These are phyloP conservation scores for Letharia columbiana DNA, from an alignment of 495 filamentous ascomycete genomes.

Conservation along the genomic window DNA sequence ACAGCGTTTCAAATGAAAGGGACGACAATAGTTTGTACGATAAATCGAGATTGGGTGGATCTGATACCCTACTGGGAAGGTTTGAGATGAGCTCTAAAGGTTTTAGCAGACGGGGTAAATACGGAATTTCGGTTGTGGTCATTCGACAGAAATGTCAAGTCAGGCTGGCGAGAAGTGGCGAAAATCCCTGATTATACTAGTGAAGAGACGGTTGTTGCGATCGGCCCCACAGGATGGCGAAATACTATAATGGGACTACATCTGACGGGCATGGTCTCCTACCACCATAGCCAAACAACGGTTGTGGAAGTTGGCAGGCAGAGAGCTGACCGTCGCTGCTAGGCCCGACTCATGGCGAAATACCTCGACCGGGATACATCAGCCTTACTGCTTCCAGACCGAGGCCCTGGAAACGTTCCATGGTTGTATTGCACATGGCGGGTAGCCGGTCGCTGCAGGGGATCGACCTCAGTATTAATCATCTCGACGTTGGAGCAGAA, in stretches of 20 bases:
- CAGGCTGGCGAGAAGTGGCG: neutral
- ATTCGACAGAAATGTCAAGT: neutral
- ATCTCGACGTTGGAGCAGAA: neutral
- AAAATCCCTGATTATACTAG: neutral
- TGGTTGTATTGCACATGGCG: neutral
- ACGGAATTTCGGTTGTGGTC: constrained; percentile 1
- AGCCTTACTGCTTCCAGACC: neutral
- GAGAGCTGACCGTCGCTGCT: neutral
- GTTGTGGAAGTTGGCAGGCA: neutral
- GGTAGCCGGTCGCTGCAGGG: neutral
- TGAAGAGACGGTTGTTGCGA: neutral
- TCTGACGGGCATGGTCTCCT: neutral
- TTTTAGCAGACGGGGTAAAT: neutral
- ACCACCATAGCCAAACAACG: neutral
- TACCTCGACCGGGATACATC: neutral
- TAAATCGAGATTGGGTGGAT: neutral
- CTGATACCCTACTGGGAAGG: neutral
- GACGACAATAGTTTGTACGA: neutral
- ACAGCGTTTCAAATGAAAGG: neutral
- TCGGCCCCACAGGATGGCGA: neutral
- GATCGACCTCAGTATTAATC: neutral
- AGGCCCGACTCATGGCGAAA: neutral
- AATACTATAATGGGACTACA: neutral
- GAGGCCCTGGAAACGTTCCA: neutral
- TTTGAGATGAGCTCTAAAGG: neutral